Conservation (phyloP, 2,329 filamentous ascomycete species). For the Colletotrichum liriopes region DNA sequence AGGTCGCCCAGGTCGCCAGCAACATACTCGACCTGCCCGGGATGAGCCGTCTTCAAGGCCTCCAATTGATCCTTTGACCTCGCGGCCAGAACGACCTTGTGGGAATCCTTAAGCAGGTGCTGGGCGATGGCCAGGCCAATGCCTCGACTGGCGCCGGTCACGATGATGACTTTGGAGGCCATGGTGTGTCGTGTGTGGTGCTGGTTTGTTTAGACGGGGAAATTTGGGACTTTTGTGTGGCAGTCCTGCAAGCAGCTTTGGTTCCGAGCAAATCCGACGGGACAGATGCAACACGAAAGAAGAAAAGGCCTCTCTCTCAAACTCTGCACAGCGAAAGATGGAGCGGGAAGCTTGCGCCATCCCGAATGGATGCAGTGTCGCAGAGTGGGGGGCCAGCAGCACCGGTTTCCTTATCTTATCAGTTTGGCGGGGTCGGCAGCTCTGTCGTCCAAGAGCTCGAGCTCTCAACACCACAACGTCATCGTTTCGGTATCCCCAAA, state of each 20-base stretch:
- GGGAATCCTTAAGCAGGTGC: slow-evolving; percentile 65
- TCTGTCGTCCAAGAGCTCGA: neutral
- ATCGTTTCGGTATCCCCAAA: neutral
- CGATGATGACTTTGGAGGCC: slow-evolving; percentile 77
- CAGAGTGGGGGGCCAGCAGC: neutral
- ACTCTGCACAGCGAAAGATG: slow-evolving; percentile 8
- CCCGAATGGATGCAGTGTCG: slow-evolving; percentile 14
- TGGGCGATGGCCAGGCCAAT: slow-evolving; percentile 72
- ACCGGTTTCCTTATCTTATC: slow-evolving; percentile 19
- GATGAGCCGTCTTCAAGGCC: slow-evolving; percentile 65
- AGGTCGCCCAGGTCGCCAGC: slow-evolving; percentile 69
- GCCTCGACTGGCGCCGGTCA: slow-evolving; percentile 77
- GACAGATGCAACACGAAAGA: neutral
- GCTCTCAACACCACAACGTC: neutral
- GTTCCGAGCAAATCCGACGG: neutral
- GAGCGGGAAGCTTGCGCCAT: slow-evolving; percentile 19
- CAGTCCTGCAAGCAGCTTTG: too few relatives aligned
- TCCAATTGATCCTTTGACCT: slow-evolving; percentile 66
- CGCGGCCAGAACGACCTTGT: slow-evolving; percentile 74
- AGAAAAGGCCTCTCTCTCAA: neutral
- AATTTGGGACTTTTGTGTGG: neutral
- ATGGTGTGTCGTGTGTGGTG: slow-evolving; percentile 50
- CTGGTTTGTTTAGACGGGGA: neutral
- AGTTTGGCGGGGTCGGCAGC: slow-evolving; percentile 6
- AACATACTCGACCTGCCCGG: slow-evolving; percentile 69